Evolutionary conservation across 2,329 filamentous ascomycete species (phyloP), one percentile per base, ranked within the genome.

Genomic region (Talaromyces sp.): DNA sequence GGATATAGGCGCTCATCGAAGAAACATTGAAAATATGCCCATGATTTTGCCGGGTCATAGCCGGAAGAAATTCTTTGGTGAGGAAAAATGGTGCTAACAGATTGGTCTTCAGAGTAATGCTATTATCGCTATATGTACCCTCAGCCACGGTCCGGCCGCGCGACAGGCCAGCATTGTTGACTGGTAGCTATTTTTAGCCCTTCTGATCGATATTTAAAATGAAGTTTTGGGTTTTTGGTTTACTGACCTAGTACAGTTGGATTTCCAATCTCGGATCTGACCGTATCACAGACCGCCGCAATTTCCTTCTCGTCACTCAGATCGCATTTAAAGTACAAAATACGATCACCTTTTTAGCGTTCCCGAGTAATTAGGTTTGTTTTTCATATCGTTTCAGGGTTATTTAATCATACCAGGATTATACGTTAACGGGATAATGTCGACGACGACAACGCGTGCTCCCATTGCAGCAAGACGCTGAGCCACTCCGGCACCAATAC

Each of bases 401-500:
- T 32, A 56, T 53, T 55, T 52, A 31, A 58, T 3, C 24, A 52
- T 64, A 66, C 64, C 62, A 53, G 56, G n/a, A 9, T 38, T 24
- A 50, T 58, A 67, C 9, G 63, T 65, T 41, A 64, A 57, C 21
- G 70, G 70, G 1, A 69, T 69, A 19, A 72, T 66, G 62, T 78
- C 75, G 19, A 78, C 38, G 10, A 77, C 68, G 31, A 75, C 67
- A 8, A 77, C 69, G 65, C 73, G 14, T 58, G 61, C 2, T 61
- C 65, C 64, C 70, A 72, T 13, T 70, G 62, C 10, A 75, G 71
- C 54, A 60, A 69, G 55, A 70, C 65, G 13, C 70, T 75, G 53
- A 46, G 58, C 62, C 2, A 79, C 71, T 58, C 68, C 67, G 27
- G 67, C 66, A 0, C 78, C 78, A 53, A 81, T 79, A 3, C 78